Evolutionary conservation across 805 yeast species (phyloP).

Genomic region (Barnettozyma sp.): DNA sequence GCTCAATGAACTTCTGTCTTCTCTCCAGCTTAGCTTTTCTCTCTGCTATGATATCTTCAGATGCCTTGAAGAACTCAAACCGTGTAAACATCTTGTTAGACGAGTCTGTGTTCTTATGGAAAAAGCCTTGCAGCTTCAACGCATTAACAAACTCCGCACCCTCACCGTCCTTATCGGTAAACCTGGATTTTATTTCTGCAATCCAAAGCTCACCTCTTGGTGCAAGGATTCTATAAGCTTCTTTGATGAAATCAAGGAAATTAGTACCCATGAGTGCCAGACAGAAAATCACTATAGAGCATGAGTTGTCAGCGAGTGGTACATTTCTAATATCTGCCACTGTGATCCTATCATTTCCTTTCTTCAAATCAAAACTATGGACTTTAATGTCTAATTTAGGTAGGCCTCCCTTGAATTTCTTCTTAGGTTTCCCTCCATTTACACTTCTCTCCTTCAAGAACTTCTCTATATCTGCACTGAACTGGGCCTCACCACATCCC

Average conservation of each 20-base stretch:
- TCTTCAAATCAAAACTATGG: conserved; percentile 87
- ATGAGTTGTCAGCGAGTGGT: conserved; percentile 73
- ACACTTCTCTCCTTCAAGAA: conserved; percentile 33
- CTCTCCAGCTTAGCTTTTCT: conserved; percentile 54
- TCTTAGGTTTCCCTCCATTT: conserved; percentile 20
- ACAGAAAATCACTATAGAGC: conserved; percentile 87
- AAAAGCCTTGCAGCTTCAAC: conserved; percentile 73
- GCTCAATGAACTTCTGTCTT: conserved; percentile 63
- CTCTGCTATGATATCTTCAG: conserved; percentile 58
- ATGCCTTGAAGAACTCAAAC: conserved; percentile 89
- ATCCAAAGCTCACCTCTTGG: conserved; percentile 97
- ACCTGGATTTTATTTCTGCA: conserved; percentile 92
- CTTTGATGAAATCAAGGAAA: conserved; percentile 83
- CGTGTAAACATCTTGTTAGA: conserved; percentile 88
- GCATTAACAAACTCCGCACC: conserved; percentile 79
- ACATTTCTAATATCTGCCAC: conserved; percentile 95
- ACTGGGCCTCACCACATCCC: conserved; percentile 98
- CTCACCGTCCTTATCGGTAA: conserved; percentile 63
- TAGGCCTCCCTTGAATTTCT: conserved; percentile 29
- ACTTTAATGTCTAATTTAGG: conserved; percentile 50
- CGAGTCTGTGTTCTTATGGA: conserved; percentile 82
- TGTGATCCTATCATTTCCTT: conserved; percentile 81
- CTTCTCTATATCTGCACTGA: conserved; percentile 58
- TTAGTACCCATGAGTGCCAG: conserved; percentile 97
- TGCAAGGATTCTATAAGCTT: conserved; percentile 78